Evolutionary conservation across 129 eudicot genomes (phyloP).

Genomic region (Flaveria robusta): DNA sequence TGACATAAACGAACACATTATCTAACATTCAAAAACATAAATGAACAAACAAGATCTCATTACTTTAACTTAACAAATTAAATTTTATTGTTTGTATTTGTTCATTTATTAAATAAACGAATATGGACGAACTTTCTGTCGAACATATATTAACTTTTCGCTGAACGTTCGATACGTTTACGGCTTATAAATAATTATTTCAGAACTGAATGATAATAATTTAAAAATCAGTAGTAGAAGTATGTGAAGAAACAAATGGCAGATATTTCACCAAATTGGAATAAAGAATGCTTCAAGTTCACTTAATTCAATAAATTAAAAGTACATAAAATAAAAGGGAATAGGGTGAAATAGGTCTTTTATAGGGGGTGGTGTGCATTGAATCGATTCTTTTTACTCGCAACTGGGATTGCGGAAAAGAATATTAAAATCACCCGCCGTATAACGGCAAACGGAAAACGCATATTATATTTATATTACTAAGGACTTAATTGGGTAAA

Average conservation of each 20-base stretch:
- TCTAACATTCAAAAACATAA: too few relatives aligned
- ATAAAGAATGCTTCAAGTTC: conserved; percentile 28
- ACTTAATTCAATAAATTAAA: conserved; percentile 24
- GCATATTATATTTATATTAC: not conserved
- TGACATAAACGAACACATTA: too few relatives aligned
- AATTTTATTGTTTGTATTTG: too few relatives aligned
- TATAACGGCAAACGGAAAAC: conserved; percentile 23
- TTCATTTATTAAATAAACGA: too few relatives aligned
- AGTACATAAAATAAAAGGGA: not conserved
- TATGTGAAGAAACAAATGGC: not conserved
- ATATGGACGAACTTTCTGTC: too few relatives aligned
- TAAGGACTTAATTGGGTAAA: not conserved
- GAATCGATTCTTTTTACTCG: conserved; percentile 27
- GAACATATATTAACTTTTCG: too few relatives aligned
- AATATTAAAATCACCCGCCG: conserved; percentile 24
- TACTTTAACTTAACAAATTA: too few relatives aligned
- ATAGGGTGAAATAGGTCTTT: conserved; percentile 20
- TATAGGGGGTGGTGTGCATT: conserved; percentile 22
- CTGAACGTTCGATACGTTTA: too few relatives aligned
- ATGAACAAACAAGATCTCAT: too few relatives aligned
- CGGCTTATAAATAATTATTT: too few relatives aligned
- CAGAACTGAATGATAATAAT: too few relatives aligned
- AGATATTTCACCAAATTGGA: conserved; percentile 23
- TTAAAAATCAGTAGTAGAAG: too few relatives aligned
- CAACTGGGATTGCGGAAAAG: conserved; percentile 10